Evolutionary conservation across 1,284 basidiomycete genomes (phyloP).

Genomic region (Tylopilus orsonianus): DNA sequence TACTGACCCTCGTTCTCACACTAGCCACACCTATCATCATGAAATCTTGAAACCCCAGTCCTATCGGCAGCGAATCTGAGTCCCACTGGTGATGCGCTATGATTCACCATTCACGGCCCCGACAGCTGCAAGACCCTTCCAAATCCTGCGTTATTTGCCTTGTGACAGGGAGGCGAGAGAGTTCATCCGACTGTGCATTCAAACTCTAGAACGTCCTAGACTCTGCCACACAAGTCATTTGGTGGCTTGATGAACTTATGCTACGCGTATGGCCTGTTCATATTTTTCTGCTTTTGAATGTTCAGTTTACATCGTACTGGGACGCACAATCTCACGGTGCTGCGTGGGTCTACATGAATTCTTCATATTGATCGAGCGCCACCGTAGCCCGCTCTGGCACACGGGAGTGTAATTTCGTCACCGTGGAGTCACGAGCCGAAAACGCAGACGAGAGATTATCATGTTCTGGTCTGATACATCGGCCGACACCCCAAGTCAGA

Average conservation of each 20-base stretch:
- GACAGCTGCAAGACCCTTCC: slow-evolving; percentile 7
- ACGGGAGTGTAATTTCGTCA: slow-evolving; percentile 5
- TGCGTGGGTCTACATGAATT: slow-evolving; percentile 7
- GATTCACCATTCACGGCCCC: slow-evolving; percentile 20
- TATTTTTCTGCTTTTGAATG: slow-evolving; percentile 2
- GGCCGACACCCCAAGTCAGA: too few relatives aligned
- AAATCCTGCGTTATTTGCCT: neutral
- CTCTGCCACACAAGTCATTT: slow-evolving; percentile 26
- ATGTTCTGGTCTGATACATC: too few relatives aligned
- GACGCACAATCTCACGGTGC: slow-evolving; percentile 13
- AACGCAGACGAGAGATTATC: neutral
- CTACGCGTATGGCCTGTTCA: slow-evolving; percentile 4
- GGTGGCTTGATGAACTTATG: slow-evolving; percentile 29
- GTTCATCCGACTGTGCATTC: neutral
- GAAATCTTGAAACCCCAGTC: slow-evolving; percentile 5
- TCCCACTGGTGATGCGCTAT: slow-evolving; percentile 1
- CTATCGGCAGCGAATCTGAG: slow-evolving; percentile 13
- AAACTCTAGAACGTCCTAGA: slow-evolving; percentile 8
- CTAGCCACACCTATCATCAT: neutral
- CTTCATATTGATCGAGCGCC: slow-evolving; percentile 25
- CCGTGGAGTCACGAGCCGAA: neutral
- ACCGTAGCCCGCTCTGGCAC: slow-evolving; percentile 18
- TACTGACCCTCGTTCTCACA: slow-evolving; percentile 16
- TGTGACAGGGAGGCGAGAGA: neutral
- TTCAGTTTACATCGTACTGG: neutral